Evolutionary conservation across 1,284 basidiomycete species (phyloP).

Genomic region (Puccinia triticina): DNA sequence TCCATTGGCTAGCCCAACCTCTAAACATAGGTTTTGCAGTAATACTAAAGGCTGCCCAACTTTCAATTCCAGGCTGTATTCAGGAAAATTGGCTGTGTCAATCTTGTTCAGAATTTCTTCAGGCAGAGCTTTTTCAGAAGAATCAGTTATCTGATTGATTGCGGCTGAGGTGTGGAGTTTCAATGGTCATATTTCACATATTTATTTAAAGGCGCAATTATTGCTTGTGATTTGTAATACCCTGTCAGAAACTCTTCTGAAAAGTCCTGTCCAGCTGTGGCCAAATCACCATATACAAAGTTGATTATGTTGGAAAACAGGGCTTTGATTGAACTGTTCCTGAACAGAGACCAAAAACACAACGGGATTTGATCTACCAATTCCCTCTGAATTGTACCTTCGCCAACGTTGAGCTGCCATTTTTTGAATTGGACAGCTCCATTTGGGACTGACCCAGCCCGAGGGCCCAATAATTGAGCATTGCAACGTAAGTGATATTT

Average conservation of each 20-base stretch:
- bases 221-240: not conserved
- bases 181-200: not conserved
- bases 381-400: too few species aligned
- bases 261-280: too few species aligned
- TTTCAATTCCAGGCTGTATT: not conserved
- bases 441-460: too few species aligned
- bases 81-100: not conserved
- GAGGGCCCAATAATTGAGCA: not conserved
- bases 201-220: not conserved
- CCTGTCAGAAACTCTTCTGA: not conserved
- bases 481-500: not conserved
- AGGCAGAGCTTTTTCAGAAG: not conserved
- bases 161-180: not conserved
- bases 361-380: too few species aligned
- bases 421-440: too few species aligned
- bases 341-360: too few species aligned
- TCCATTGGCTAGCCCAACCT: not conserved
- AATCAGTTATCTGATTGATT: not conserved
- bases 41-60: not conserved
- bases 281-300: too few species aligned
- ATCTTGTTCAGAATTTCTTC: slow-evolving; percentile 9
- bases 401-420: too few species aligned
- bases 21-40: not conserved
- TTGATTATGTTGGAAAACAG: too few species aligned
- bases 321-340: too few species aligned